Conservation (phyloP, 441 rosid genomes). For the Croton setiger region DNA sequence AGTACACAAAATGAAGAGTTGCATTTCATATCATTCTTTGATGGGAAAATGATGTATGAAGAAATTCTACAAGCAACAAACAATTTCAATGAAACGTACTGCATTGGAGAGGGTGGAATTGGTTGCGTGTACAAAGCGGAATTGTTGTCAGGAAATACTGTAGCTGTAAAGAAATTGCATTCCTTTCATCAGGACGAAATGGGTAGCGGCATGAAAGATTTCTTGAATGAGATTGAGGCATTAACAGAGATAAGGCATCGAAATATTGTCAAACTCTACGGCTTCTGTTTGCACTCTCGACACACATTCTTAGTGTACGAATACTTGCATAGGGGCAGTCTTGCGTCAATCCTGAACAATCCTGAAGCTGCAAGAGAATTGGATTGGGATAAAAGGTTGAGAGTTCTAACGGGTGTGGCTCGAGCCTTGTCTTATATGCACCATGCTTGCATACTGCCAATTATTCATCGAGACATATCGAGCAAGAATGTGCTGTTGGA, state of each 20-base stretch:
- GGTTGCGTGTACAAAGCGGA: slow-evolving; percentile 32
- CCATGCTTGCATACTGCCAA: slow-evolving; percentile 29
- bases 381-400: slow-evolving; percentile 31
- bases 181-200: neutral
- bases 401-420: slow-evolving; percentile 29
- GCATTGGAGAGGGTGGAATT: slow-evolving; percentile 29
- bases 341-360: slow-evolving; percentile 14
- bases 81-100: slow-evolving; percentile 20
- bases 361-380: slow-evolving; percentile 22
- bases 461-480: slow-evolving; percentile 38
- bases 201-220: neutral
- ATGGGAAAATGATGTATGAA: slow-evolving; percentile 21
- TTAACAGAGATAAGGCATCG: slow-evolving; percentile 33
- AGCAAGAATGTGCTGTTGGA: slow-evolving; percentile 34
- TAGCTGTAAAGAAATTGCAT: slow-evolving; percentile 35
- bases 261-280: slow-evolving; percentile 33
- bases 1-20: neutral
- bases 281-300: slow-evolving; percentile 29
- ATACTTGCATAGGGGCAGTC: slow-evolving; percentile 25
- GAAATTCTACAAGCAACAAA: slow-evolving; percentile 28
- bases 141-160: slow-evolving; percentile 7
- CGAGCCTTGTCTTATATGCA: slow-evolving; percentile 36
- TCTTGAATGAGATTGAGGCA: slow-evolving; percentile 25
- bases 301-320: slow-evolving; percentile 35
- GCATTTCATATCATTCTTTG: neutral